Percentiles rank a stretch among this genome's conserved stretches.
phyloP scores from a whole-genome alignment of 768 basidiomycete genomes.

The Rossbeevera mucosa region DNA sequence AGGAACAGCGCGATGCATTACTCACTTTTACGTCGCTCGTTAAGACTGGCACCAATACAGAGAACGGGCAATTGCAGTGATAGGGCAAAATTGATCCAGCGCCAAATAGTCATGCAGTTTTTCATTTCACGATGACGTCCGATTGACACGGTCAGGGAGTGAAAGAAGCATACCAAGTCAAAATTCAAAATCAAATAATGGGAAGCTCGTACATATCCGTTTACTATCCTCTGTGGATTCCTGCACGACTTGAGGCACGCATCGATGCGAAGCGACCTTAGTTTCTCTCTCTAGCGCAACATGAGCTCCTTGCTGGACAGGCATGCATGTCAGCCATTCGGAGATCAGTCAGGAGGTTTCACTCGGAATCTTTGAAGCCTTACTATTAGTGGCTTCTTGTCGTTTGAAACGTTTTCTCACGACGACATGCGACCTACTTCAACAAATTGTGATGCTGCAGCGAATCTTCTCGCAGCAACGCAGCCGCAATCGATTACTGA shows the following conservation, averaged over 20 bases:
- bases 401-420: background rate
- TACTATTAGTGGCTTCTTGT: background rate
- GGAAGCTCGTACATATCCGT: background rate
- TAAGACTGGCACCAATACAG: background rate
- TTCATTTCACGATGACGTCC: constrained; percentile 12
- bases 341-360: background rate
- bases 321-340: background rate
- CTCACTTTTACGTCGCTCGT: constrained; percentile 21
- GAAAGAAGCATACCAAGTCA: constrained; percentile 12
- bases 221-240: background rate
- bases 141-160: constrained; percentile 15
- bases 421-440: background rate
- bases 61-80: background rate
- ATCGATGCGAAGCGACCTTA: background rate
- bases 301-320: background rate
- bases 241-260: background rate
- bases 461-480: constrained; percentile 5
- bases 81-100: background rate
- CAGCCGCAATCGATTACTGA: constrained; percentile 1
- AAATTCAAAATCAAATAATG: background rate
- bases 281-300: background rate
- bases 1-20: background rate
- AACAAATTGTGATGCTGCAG: background rate
- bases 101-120: constrained; percentile 2
- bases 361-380: background rate